Percentiles rank a stretch among this genome's conserved stretches.
These are phyloP conservation scores for Schoenoplectus triqueter DNA, from an alignment of 202 grass and related monocot species.

Conservation along the genomic window DNA sequence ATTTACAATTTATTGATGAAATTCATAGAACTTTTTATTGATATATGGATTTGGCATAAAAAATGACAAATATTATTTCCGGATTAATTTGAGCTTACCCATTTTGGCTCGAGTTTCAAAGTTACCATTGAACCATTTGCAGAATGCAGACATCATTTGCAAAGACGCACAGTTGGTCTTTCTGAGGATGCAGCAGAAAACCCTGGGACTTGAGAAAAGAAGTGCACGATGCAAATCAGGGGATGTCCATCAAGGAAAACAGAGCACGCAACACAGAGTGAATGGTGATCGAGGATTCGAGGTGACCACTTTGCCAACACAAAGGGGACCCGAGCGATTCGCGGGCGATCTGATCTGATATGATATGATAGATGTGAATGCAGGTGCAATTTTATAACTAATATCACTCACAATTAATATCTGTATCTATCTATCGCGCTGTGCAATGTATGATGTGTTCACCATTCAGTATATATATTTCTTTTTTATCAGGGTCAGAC, in stretches of 20 bases:
- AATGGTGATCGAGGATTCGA: not conserved
- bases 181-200: not conserved
- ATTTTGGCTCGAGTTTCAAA: too few relatives aligned
- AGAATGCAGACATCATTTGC: too few relatives aligned
- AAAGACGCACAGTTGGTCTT: not conserved
- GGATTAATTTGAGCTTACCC: not conserved
- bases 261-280: constrained; percentile 18
- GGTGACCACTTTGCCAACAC: constrained; percentile 27
- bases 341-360: constrained; percentile 19
- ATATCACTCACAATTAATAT: not conserved
- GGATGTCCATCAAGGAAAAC: not conserved
- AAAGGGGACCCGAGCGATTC: constrained; percentile 25
- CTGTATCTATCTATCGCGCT: not conserved
- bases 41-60: too few relatives aligned
- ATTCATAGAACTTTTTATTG: too few relatives aligned
- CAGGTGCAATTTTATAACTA: not conserved
- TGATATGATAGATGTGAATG: not conserved
- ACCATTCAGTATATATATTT: too few relatives aligned
- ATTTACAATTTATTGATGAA: too few relatives aligned
- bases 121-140: too few relatives aligned
- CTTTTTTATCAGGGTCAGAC: too few relatives aligned
- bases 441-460: too few relatives aligned
- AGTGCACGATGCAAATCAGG: constrained; percentile 12
- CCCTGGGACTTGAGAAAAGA: not conserved
- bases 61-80: not conserved